phyloP scores from a whole-genome alignment of 2,329 filamentous ascomycete genomes.

The Xenoacremonium recifei region DNA sequence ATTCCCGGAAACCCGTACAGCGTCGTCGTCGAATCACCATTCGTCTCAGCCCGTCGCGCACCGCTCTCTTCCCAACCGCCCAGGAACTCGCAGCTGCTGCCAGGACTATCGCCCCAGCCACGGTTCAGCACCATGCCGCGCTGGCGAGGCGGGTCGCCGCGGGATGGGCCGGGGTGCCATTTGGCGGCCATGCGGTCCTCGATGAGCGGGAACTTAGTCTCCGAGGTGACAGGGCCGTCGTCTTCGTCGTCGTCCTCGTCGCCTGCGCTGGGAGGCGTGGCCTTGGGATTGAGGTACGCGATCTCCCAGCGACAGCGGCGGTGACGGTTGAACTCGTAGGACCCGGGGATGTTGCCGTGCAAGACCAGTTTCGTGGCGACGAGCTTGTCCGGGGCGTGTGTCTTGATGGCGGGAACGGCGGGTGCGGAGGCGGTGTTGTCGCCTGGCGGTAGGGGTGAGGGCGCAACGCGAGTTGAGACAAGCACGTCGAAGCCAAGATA shows the following conservation, averaged over 20 bases:
- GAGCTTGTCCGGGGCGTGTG: slow-evolving; percentile 58
- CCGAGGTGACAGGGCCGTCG: slow-evolving; percentile 60
- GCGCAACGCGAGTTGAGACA: slow-evolving; percentile 71
- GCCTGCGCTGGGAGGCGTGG: no score
- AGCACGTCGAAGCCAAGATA: slow-evolving; percentile 91
- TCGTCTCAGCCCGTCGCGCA: slow-evolving; percentile 52
- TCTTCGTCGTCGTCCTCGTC: slow-evolving; percentile 42
- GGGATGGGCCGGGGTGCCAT: slow-evolving; percentile 67
- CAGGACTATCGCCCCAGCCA: slow-evolving; percentile 88
- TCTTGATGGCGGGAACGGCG: slow-evolving; percentile 34
- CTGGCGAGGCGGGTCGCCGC: slow-evolving; percentile 50
- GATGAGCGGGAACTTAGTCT: slow-evolving; percentile 74
- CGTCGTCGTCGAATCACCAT: slow-evolving; percentile 68
- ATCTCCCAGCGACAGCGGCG: slow-evolving; percentile 87
- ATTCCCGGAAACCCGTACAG: slow-evolving; percentile 91
- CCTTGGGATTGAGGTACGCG: slow-evolving; percentile 56
- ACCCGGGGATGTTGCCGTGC: slow-evolving; percentile 92
- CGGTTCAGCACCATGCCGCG: slow-evolving; percentile 86
- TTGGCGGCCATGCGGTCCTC: slow-evolving; percentile 65
- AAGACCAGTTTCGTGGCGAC: slow-evolving; percentile 91
- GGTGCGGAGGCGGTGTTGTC: slow-evolving; percentile 18
- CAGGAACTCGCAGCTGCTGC: slow-evolving; percentile 82
- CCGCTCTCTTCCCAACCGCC: slow-evolving; percentile 81
- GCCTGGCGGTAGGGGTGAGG: slow-evolving; percentile 60
- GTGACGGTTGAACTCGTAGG: slow-evolving; percentile 95